Conservation (phyloP, 1,284 basidiomycete species). For the Cryptococcus hybrid region DNA sequence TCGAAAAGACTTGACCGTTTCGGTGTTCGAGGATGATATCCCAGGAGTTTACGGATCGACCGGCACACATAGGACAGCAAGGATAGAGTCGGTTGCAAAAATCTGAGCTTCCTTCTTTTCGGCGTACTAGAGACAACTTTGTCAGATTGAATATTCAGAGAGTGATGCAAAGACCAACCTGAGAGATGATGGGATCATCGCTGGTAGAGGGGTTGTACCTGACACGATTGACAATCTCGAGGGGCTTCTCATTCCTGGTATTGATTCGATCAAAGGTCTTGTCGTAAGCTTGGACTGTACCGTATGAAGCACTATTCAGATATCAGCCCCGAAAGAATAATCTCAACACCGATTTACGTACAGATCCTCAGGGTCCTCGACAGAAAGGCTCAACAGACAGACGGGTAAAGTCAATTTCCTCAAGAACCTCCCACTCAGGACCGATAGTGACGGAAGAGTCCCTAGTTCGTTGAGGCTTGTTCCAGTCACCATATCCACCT, state of each 20-base stretch:
- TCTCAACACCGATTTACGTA: slow-evolving; percentile 50
- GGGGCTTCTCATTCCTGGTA: slow-evolving; percentile 84
- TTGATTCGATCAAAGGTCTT: slow-evolving; percentile 94
- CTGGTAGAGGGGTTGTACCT: slow-evolving; percentile 92
- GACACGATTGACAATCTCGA: slow-evolving; percentile 91
- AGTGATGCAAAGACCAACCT: slow-evolving; percentile 54
- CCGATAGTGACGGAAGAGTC: slow-evolving; percentile 94
- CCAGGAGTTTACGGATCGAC: slow-evolving; percentile 97
- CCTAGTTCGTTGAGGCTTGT: slow-evolving; percentile 85
- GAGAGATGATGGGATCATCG: slow-evolving; percentile 92
- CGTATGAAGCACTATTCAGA: slow-evolving; percentile 58
- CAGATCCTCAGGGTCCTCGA: slow-evolving; percentile 86
- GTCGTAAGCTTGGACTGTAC: slow-evolving; percentile 90
- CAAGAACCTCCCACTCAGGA: slow-evolving; percentile 87
- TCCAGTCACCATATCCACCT: slow-evolving; percentile 87
- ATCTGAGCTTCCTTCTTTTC: slow-evolving; percentile 64
- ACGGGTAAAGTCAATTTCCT: slow-evolving; percentile 56
- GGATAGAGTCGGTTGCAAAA: slow-evolving; percentile 94
- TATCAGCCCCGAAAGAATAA: not conserved
- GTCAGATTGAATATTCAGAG: not conserved
- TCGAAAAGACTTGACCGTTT: slow-evolving; percentile 92
- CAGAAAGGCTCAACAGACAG: slow-evolving; percentile 80
- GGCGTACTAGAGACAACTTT: not conserved
- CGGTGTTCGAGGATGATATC: slow-evolving; percentile 95
- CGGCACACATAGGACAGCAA: slow-evolving; percentile 96